Percentiles rank a stretch among this genome's conserved stretches.
phyloP scores from a whole-genome alignment of 345 rosid genomes.

The Gossypium ekmanianum region DNA sequence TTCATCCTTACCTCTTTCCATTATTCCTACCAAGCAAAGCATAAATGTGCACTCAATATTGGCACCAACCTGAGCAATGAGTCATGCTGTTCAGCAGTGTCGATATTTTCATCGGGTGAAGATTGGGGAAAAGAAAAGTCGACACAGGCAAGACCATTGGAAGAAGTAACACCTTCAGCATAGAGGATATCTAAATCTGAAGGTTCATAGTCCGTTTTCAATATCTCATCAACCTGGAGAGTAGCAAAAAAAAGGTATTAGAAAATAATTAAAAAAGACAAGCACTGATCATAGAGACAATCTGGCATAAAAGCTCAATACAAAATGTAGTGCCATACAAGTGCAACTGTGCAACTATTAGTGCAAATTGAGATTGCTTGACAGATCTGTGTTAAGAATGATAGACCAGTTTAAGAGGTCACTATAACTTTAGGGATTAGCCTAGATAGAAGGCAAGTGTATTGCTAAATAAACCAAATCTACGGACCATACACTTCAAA shows the following conservation, averaged over 20 bases:
- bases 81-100: slow-evolving; percentile 62
- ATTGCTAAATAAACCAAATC: background rate
- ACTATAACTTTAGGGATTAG: background rate
- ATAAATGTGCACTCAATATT: background rate
- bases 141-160: slow-evolving; percentile 87
- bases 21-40: no score
- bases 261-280: background rate
- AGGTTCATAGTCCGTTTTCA: slow-evolving; percentile 82
- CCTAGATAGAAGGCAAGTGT: background rate
- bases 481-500: background rate
- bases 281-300: background rate
- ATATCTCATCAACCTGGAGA: slow-evolving; percentile 67
- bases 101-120: slow-evolving; percentile 47
- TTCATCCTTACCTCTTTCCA: no score
- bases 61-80: slow-evolving; percentile 62
- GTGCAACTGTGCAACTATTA: background rate
- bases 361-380: background rate
- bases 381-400: background rate
- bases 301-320: background rate
- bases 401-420: background rate
- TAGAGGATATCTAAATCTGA: slow-evolving; percentile 86
- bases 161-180: slow-evolving; percentile 93
- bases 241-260: slow-evolving; percentile 8
- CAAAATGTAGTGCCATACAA: background rate
- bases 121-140: slow-evolving; percentile 87